Base-by-base conservation (phyloP, 148 eudicot genomes). In the Rhododendron vialii region DNA sequence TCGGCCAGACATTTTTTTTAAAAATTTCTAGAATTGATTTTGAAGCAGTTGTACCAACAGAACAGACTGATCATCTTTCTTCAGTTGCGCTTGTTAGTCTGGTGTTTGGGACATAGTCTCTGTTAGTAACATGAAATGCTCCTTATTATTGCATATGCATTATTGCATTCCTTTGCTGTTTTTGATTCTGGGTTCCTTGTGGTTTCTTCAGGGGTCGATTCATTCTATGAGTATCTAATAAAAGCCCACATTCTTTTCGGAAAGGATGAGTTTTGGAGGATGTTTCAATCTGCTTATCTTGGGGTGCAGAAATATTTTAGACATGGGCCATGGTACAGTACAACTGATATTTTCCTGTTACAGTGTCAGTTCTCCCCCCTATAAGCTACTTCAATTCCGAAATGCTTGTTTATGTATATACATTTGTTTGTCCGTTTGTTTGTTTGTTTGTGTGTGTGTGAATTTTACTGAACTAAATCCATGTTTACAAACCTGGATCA, bases 241-340 rank as follows among this genome's bases (percentile, higher is more conserved):
- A 96, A 96, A 94, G 99, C 98, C 14, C 92, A 94, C 87, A 89
- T 96, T 92, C 94, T 96, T 28, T 96, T 96, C 20, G 99, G 99
- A 87, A 92, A 91, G 89, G 98, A 94, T 75, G 99, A 96, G 86
- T 92, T 90, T 79, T 96, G 99, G 99, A 93, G 94, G 91, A 96
- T 96, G 99, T 96, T 96, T 90, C 98, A 94, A 87, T 92, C 99
- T 85, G 98, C 99, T 86, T 96, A 96, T 90, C 80, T 95, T 88
- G 98, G 93, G 83, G 98, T 93, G 85, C 98, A 96, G 87, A 96
- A 95, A 86, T 93, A 96, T 86, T 94, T 96, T 88, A 92, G 96
- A 92, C 94, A 96, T 87, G 99, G 99, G 84, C 89, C 99, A 89
- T 96, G 98, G 99, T 96, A 94, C 80, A 81, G 78, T 82, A 81